Evolutionary conservation across 768 basidiomycete genomes (phyloP).

Genomic region (Megacollybia marginata): DNA sequence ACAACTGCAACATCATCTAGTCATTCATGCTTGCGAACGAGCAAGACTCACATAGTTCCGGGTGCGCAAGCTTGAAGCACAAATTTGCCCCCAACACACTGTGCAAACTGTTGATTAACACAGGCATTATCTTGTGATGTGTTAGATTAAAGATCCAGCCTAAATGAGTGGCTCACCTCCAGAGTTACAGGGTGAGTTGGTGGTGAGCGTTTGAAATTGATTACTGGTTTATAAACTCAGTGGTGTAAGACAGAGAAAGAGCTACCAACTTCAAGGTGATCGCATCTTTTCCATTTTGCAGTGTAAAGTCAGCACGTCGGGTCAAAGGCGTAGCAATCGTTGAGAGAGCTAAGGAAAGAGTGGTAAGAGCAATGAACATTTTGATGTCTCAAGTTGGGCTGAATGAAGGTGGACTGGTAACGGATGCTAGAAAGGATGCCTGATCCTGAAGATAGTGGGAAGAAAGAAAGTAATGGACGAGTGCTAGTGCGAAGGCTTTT

Average conservation of each 20-base stretch:
- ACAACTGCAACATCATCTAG: constrained; percentile 22
- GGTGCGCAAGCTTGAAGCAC: constrained; percentile 25
- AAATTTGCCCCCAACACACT: constrained; percentile 45
- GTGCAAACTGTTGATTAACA: constrained; percentile 40
- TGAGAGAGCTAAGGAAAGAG: constrained; percentile 23
- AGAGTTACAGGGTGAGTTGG: constrained; percentile 28
- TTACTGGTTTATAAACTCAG: constrained; percentile 14
- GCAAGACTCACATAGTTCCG: constrained; percentile 26
- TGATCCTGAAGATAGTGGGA: constrained; percentile 17
- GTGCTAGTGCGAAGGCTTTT: no score
- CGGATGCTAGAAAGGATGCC: constrained; percentile 17
- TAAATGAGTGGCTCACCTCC: no score
- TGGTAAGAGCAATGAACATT: constrained; percentile 34
- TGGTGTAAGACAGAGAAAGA: background rate
- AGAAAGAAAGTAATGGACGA: constrained; percentile 4
- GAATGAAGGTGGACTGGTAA: constrained; percentile 7
- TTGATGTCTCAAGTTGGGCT: constrained; percentile 10
- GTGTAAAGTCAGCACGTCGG: constrained; percentile 21
- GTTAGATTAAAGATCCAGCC: no score
- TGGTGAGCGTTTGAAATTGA: constrained; percentile 25
- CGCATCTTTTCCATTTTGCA: constrained; percentile 15
- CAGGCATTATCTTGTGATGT: constrained; percentile 39
- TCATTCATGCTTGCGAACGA: background rate
- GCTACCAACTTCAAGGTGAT: constrained; percentile 28
- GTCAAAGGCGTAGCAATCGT: constrained; percentile 30